Percentiles rank a stretch among this genome's conserved stretches.
phyloP scores from a whole-genome alignment of 805 yeast species.

The Candida qinlingensis region DNA sequence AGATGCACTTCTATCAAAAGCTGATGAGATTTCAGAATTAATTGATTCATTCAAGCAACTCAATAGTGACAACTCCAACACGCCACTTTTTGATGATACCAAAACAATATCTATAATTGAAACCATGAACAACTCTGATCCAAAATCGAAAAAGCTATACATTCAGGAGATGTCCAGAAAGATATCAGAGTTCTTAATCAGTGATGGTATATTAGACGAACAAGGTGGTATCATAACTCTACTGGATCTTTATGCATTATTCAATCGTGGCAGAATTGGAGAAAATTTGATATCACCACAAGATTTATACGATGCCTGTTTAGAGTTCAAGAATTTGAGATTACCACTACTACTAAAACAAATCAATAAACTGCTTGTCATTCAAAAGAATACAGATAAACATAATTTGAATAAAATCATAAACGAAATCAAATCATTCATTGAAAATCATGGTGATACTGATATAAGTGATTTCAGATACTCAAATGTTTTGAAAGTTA shows the following conservation, averaged over 20 bases:
- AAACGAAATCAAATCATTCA: constrained; percentile 22
- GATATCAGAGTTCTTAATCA: constrained; percentile 61
- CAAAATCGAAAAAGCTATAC: constrained; percentile 28
- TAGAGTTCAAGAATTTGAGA: constrained; percentile 46
- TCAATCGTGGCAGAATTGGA: constrained; percentile 61
- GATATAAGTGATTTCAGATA: constrained; percentile 22
- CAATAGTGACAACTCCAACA: constrained; percentile 12
- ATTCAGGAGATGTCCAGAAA: constrained; percentile 73
- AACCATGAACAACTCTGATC: constrained; percentile 15
- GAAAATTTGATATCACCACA: constrained; percentile 63
- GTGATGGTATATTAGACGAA: constrained; percentile 38
- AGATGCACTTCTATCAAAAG: constrained; percentile 71
- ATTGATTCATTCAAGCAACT: constrained; percentile 33
- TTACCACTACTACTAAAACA: constrained; percentile 48
- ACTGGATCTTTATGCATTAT: constrained; percentile 57
- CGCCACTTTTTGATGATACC: constrained; percentile 4
- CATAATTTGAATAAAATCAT: constrained; percentile 29
- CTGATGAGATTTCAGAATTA: constrained; percentile 61
- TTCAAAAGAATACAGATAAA: constrained; percentile 33
- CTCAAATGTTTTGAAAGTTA: constrained; percentile 22
- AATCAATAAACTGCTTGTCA: constrained; percentile 32
- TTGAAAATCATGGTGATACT: constrained; percentile 26
- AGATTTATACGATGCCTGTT: constrained; percentile 61
- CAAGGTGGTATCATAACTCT: constrained; percentile 58
- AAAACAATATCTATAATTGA: constrained; percentile 2